Evolutionary conservation across 176 grass and related monocot genomes (phyloP).

Genomic region (Secale cereale): DNA sequence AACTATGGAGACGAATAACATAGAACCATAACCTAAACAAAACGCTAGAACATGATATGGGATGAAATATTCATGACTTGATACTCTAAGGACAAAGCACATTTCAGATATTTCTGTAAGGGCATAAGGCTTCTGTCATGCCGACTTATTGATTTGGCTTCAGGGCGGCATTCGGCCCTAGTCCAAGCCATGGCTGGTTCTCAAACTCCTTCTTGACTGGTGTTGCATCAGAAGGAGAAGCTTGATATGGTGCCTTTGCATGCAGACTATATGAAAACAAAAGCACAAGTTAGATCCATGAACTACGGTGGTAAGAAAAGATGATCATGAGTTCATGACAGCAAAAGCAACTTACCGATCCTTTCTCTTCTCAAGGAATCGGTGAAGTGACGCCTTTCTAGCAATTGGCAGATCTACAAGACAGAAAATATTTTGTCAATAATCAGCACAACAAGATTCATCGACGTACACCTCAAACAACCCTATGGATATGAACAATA

Average conservation of each 20-base stretch:
- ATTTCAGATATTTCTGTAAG: constrained; percentile 17
- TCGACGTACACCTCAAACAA: not conserved
- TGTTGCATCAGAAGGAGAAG: constrained; percentile 37
- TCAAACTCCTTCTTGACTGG: constrained; percentile 54
- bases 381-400: constrained; percentile 86
- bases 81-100: constrained; percentile 29
- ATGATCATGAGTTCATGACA: not conserved
- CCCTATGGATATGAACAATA: not conserved
- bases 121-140: constrained; percentile 11
- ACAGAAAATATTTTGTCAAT: constrained; percentile 18
- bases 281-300: constrained; percentile 15
- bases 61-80: constrained; percentile 31
- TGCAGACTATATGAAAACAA: constrained; percentile 53
- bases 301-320: not conserved
- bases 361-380: constrained; percentile 99
- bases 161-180: constrained; percentile 41
- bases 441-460: not conserved
- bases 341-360: constrained; percentile 54
- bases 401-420: constrained; percentile 80
- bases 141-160: constrained; percentile 28
- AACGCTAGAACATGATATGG: constrained; percentile 30
- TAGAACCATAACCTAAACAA: constrained; percentile 23
- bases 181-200: constrained; percentile 75
- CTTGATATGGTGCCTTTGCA: constrained; percentile 67
- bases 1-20: constrained; percentile 31